These are phyloP conservation scores for Lunularia cruciata DNA, from an alignment of 225 moss, liverwort and hornwort genomes.

Conservation along the genomic window DNA sequence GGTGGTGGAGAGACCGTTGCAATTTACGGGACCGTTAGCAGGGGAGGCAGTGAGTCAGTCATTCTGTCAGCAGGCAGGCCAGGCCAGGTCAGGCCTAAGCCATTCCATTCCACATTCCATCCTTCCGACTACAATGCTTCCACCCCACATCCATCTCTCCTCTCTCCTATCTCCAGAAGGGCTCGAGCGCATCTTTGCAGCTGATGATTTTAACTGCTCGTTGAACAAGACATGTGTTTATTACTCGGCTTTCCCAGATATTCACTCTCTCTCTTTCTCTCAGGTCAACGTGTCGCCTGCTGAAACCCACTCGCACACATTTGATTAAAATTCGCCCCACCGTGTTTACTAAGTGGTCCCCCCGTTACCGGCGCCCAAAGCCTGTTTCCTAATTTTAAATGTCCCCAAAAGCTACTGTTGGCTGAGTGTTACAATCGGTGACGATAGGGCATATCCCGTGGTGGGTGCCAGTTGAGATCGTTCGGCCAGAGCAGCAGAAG, in stretches of 20 bases:
- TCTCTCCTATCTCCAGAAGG: not conserved
- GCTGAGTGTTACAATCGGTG: slow-evolving; percentile 15
- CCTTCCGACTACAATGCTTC: not conserved
- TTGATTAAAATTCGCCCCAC: slow-evolving; percentile 3
- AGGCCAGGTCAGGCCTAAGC: not conserved
- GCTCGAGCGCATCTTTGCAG: slow-evolving; percentile 9
- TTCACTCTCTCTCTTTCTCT: not conserved
- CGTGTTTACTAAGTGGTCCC: slow-evolving; percentile 17
- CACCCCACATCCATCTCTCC: not conserved
- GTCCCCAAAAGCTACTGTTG: slow-evolving; percentile 13
- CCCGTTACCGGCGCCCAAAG: slow-evolving; percentile 16
- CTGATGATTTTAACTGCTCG: slow-evolving; percentile 44
- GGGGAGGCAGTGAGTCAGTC: not conserved
- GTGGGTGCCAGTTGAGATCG: slow-evolving; percentile 19
- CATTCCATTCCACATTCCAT: too few relatives aligned
- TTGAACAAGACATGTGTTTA: slow-evolving; percentile 4
- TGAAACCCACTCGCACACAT: slow-evolving; percentile 8
- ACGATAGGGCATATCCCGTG: slow-evolving; percentile 14
- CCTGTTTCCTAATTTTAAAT: slow-evolving; percentile 6
- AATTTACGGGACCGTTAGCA: slow-evolving; percentile 49
- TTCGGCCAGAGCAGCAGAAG: not conserved
- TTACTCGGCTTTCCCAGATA: not conserved
- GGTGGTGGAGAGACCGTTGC: slow-evolving; percentile 49
- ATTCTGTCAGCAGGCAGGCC: not conserved
- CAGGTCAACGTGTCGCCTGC: slow-evolving; percentile 27